A percentile compares a stretch with the other conserved stretches of the same genome.
phyloP scores from a whole-genome alignment of 768 basidiomycete genomes.

The Panellus pusillus region DNA sequence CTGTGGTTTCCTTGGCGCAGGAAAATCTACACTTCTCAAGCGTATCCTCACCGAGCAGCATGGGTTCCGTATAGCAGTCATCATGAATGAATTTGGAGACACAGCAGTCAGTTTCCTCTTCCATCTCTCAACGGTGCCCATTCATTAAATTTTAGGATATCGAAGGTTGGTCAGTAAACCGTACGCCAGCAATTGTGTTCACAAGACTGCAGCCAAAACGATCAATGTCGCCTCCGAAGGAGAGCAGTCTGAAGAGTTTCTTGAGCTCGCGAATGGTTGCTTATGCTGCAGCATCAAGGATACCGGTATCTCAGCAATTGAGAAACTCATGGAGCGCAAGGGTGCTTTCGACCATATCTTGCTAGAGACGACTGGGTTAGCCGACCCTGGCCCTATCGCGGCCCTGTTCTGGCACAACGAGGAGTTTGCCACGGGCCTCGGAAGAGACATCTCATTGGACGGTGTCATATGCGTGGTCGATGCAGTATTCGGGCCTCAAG shows the following conservation, averaged over 20 bases:
- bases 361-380: slow-evolving; percentile 93
- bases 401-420: slow-evolving; percentile 88
- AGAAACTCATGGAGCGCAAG: slow-evolving; percentile 83
- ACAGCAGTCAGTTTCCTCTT: slow-evolving; percentile 63
- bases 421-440: slow-evolving; percentile 69
- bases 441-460: slow-evolving; percentile 73
- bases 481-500: slow-evolving; percentile 71
- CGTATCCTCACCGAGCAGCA: slow-evolving; percentile 91
- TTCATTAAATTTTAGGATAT: slow-evolving; percentile 65
- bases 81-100: slow-evolving; percentile 98
- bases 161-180: slow-evolving; percentile 63
- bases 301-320: slow-evolving; percentile 88
- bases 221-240: slow-evolving; percentile 80
- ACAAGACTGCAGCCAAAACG: slow-evolving; percentile 61
- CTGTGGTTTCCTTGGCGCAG: slow-evolving; percentile 92
- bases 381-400: slow-evolving; percentile 95
- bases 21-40: slow-evolving; percentile 90
- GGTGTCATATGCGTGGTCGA: slow-evolving; percentile 94
- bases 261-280: slow-evolving; percentile 95
- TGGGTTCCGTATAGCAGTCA: slow-evolving; percentile 95
- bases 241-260: slow-evolving; percentile 76
- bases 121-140: slow-evolving; percentile 3
- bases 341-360: slow-evolving; percentile 94
- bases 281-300: slow-evolving; percentile 99
- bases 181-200: neutral